A percentile compares a stretch with the other conserved stretches of the same genome.
These are phyloP conservation scores for Populus hybrid DNA, from an alignment of 441 rosid species.

Conservation along the genomic window DNA sequence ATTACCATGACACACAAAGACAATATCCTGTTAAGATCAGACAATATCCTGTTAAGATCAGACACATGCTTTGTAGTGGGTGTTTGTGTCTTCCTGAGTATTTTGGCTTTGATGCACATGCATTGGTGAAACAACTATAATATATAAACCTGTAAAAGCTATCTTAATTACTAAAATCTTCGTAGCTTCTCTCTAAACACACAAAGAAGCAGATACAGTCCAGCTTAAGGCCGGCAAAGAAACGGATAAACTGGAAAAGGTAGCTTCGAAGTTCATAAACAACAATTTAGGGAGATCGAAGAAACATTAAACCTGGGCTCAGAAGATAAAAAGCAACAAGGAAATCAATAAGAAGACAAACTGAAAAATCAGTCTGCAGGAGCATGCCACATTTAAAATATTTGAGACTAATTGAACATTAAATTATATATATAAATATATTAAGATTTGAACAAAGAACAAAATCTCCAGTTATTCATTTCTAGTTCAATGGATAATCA, in stretches of 20 bases:
- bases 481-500: not conserved
- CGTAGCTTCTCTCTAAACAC: constrained; percentile 8
- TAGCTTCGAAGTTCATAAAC: constrained; percentile 39
- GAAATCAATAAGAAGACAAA: constrained; percentile 33
- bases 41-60: too few species aligned
- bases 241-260: constrained; percentile 33
- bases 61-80: too few species aligned
- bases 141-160: not conserved
- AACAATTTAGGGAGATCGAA: constrained; percentile 8
- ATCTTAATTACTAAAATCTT: constrained; percentile 13
- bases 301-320: constrained; percentile 12
- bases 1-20: constrained; percentile 1
- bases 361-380: constrained; percentile 8
- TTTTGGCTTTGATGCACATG: constrained; percentile 26
- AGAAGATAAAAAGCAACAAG: not conserved
- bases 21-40: not conserved
- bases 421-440: not conserved
- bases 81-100: too few species aligned
- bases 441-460: not conserved
- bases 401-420: constrained; percentile 19
- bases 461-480: not conserved
- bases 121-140: constrained; percentile 17
- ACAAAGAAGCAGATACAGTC: not conserved
- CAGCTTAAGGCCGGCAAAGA: constrained; percentile 27
- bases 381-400: constrained; percentile 8